Conservation (phyloP, 495 filamentous ascomycete species). For the Penicillium paradoxum region DNA sequence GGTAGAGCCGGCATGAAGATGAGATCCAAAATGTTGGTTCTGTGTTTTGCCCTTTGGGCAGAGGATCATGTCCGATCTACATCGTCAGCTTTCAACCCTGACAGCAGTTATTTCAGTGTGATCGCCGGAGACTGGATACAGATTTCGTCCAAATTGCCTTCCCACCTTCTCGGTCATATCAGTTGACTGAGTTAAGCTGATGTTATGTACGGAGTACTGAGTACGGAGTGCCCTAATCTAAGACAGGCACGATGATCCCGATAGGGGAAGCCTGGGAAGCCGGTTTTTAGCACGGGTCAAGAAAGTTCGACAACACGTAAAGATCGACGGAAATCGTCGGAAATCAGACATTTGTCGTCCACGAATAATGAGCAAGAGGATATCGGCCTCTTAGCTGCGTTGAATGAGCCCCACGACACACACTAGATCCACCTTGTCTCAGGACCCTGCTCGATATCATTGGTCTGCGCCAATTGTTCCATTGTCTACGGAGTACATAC, state of each 20-base stretch:
- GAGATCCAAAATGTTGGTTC: neutral
- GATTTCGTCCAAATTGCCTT: too few relatives aligned
- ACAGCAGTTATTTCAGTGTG: too few relatives aligned
- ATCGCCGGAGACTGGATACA: too few relatives aligned
- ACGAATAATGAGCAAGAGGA: neutral
- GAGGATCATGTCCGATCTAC: too few relatives aligned
- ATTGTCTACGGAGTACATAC: too few relatives aligned
- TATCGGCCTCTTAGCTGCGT: neutral
- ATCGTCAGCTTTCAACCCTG: too few relatives aligned
- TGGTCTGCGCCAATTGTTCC: neutral
- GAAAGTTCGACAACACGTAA: neutral
- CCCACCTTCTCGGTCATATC: too few relatives aligned
- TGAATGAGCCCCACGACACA: neutral
- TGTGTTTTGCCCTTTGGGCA: neutral
- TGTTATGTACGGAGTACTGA: too few relatives aligned
- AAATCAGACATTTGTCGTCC: neutral
- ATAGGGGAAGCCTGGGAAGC: too few relatives aligned
- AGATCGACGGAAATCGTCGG: neutral
- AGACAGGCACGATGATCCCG: too few relatives aligned
- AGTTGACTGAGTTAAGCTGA: too few relatives aligned
- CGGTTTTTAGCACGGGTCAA: neutral
- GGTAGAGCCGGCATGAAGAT: neutral
- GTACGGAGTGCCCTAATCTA: too few relatives aligned
- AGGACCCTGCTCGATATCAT: slow-evolving; percentile 2
- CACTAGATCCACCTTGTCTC: slow-evolving; percentile 3